Percentiles rank a stretch among this genome's conserved stretches.
phyloP scores from a whole-genome alignment of 306 rosid genomes.

The Urtica urens region DNA sequence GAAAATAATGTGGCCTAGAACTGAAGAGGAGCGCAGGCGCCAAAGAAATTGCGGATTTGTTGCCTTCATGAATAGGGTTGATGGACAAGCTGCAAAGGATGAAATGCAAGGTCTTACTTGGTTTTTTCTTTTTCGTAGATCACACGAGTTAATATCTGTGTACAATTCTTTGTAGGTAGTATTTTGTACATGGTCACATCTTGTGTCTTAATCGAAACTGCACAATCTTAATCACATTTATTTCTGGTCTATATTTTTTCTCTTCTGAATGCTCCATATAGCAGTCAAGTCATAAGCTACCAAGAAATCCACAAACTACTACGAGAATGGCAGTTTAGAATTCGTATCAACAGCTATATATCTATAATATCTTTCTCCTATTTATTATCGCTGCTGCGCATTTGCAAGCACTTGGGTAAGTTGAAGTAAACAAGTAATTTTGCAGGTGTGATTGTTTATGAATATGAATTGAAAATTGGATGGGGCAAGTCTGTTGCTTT shows the following conservation, averaged over 20 bases:
- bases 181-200: too few relatives aligned
- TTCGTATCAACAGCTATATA: too few relatives aligned
- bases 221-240: too few relatives aligned
- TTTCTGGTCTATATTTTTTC: too few relatives aligned
- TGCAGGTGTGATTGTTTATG: constrained; percentile 98
- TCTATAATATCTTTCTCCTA: constrained; percentile 1
- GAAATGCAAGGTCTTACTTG: constrained; percentile 90
- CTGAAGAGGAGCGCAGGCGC: constrained; percentile 96
- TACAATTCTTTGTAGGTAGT: too few relatives aligned
- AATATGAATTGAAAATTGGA: constrained; percentile 94
- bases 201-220: too few relatives aligned
- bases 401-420: constrained; percentile 8
- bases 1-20: constrained; percentile 99
- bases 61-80: constrained; percentile 98
- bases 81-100: constrained; percentile 99
- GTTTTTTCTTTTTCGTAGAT: too few relatives aligned
- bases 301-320: too few relatives aligned
- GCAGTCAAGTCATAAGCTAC: too few relatives aligned
- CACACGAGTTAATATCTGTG: too few relatives aligned
- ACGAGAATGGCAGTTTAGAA: too few relatives aligned
- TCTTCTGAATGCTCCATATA: too few relatives aligned
- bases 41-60: constrained; percentile 99
- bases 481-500: constrained; percentile 99
- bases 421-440: constrained; percentile 14
- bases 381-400: constrained; percentile 2